Percentiles rank a stretch among this genome's conserved stretches.
Conservation (phyloP, 2,329 filamentous ascomycete species). For the Grosmannia clavigera region DNA sequence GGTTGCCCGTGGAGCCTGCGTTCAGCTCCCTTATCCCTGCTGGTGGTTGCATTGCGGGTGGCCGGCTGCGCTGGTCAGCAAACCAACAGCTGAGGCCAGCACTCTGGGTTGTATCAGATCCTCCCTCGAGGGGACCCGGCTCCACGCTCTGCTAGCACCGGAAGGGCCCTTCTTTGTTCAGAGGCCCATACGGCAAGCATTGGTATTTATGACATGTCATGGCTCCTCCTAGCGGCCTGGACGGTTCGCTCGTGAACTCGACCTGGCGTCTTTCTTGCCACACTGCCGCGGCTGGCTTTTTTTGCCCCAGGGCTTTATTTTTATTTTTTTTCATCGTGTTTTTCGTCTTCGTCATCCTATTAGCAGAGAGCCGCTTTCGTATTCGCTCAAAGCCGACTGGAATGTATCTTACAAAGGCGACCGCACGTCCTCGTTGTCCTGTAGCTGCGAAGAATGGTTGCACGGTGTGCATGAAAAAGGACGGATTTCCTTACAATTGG, state of each 20-base stretch:
- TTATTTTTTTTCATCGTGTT: not conserved
- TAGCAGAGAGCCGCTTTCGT: too few species aligned
- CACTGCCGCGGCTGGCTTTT: not conserved
- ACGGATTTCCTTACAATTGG: too few species aligned
- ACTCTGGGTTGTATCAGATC: not conserved
- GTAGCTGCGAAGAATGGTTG: not conserved
- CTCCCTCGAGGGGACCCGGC: not conserved
- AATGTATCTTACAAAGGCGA: too few species aligned
- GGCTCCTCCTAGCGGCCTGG: not conserved
- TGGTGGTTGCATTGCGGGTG: not conserved
- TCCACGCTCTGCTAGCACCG: not conserved
- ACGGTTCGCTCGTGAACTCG: not conserved
- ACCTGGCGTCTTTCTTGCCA: not conserved
- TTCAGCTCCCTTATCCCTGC: not conserved
- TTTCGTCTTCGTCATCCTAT: too few species aligned
- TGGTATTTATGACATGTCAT: not conserved
- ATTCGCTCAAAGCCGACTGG: not conserved
- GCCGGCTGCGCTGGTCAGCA: not conserved
- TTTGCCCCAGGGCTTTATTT: not conserved
- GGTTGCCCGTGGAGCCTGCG: not conserved
- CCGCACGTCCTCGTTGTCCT: not conserved
- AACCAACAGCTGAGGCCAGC: not conserved
- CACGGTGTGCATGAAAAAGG: not conserved
- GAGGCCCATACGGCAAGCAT: not conserved
- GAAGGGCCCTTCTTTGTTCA: not conserved